These are phyloP conservation scores for Neurospora sp. DNA, from an alignment of 2,329 filamentous ascomycete genomes.

Conservation along the genomic window DNA sequence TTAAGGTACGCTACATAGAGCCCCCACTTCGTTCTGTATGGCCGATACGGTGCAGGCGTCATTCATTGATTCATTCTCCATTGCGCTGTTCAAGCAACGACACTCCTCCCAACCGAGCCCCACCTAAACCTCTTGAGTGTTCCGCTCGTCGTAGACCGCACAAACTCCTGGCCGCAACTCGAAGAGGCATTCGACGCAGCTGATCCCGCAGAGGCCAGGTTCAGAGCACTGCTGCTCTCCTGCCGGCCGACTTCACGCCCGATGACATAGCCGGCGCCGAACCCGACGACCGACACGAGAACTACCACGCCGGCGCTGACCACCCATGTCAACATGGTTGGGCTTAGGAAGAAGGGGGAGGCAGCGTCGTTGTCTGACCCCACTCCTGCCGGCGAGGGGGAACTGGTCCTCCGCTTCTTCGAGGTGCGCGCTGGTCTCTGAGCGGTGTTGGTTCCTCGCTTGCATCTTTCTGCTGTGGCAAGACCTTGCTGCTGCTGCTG, in stretches of 20 bases:
- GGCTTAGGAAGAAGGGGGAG: constrained; percentile 37
- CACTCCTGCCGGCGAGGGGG: constrained; percentile 17
- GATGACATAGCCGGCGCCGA: constrained; percentile 59
- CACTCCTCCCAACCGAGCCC: constrained; percentile 41
- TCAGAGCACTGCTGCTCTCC: constrained; percentile 38
- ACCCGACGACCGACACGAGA: constrained; percentile 57
- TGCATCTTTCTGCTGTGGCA: constrained; percentile 34
- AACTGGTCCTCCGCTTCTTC: constrained; percentile 49
- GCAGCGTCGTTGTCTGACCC: constrained; percentile 23
- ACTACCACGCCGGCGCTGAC: constrained; percentile 59
- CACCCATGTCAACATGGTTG: constrained; percentile 55
- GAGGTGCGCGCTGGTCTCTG: constrained; percentile 33
- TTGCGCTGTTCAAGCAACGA: constrained; percentile 30
- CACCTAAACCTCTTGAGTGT: constrained; percentile 45
- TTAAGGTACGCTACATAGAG: no score
- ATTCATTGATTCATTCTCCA: neutral
- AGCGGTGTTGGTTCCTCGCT: constrained; percentile 32
- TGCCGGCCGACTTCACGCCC: constrained; percentile 57
- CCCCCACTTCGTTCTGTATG: no score
- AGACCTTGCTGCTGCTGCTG: constrained; percentile 6
- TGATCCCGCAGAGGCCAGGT: constrained; percentile 22
- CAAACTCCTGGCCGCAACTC: constrained; percentile 44
- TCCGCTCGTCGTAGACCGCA: constrained; percentile 37
- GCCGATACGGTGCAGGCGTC: no score
- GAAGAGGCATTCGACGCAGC: constrained; percentile 32